Percentiles rank a stretch among this genome's conserved stretches.
phyloP scores from a whole-genome alignment of 176 grass and related monocot species.

The Aegilops sharonensis region DNA sequence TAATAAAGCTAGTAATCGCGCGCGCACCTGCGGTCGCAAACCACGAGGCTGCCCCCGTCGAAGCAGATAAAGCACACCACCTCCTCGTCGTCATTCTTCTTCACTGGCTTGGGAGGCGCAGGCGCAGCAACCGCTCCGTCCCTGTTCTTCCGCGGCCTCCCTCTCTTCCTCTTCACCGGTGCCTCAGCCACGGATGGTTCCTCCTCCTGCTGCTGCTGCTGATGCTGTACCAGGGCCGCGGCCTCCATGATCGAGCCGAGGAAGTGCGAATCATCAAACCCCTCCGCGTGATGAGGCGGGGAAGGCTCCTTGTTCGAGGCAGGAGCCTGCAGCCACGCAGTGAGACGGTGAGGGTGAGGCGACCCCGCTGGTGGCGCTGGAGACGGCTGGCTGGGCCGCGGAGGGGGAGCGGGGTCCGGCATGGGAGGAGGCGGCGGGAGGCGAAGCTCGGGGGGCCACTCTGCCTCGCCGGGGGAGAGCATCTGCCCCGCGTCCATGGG shows the following conservation, averaged over 20 bases:
- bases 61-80: slow-evolving; percentile 98
- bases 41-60: slow-evolving; percentile 87
- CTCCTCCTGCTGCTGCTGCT: not conserved
- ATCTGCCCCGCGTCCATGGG: slow-evolving; percentile 51
- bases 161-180: slow-evolving; percentile 74
- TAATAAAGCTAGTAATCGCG: not conserved
- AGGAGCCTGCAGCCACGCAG: not conserved
- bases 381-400: not conserved
- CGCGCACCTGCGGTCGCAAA: slow-evolving; percentile 78
- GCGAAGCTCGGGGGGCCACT: slow-evolving; percentile 61
- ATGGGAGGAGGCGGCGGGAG: slow-evolving; percentile 43
- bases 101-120: slow-evolving; percentile 24
- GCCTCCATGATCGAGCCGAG: slow-evolving; percentile 54
- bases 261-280: slow-evolving; percentile 56
- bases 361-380: not conserved
- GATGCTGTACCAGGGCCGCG: not conserved
- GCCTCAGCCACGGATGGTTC: not conserved
- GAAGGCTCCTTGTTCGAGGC: slow-evolving; percentile 22
- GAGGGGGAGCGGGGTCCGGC: not conserved
- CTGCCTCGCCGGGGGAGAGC: slow-evolving; percentile 52
- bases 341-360: not conserved
- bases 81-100: slow-evolving; percentile 68
- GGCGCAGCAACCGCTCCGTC: slow-evolving; percentile 18
- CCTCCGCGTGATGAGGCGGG: slow-evolving; percentile 18
- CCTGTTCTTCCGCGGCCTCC: slow-evolving; percentile 80